Evolutionary conservation across 768 basidiomycete species (phyloP), one percentile per base, ranked within the genome.

Genomic region (Antrodiella citrinella): DNA sequence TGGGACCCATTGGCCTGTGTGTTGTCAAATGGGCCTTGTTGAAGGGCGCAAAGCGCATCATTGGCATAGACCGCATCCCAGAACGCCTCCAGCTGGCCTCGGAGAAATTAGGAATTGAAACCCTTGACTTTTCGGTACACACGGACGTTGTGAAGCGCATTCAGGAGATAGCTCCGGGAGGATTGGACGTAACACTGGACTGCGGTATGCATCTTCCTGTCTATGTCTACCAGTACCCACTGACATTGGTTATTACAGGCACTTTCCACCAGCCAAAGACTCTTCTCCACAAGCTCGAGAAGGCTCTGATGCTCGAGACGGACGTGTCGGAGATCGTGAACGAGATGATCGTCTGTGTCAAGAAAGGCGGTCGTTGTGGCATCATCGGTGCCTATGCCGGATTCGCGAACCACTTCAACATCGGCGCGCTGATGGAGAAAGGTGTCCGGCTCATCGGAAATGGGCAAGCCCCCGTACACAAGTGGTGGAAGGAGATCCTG

Each of bases 381-480:
- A 65, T 87, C 47, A 86, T 83, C 46, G 82, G 81, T 9, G 85
- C 75, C 3, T 89, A 88, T 57, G 71, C 78, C 4, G 83, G 80
- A 0, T 81, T 71, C 65, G 78, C 81, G 19, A 85, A 87, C 62
- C 76, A 74, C 20, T 73, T 84, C 62, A 84, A 83, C 59, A 67
- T 89, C 47, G 84, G 86, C 5, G 80, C 85, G 0, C 58, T 89
- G 24, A 88, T 88, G 85, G 84, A 89, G 70, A 83, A 83, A 63
- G 85, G 85, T 7, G 67, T 84, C 15, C 68, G 82, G 54, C 69
- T 86, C 46, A 83, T 85, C 57, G 84, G 84, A 4, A 83, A 84
- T 54, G 84, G 84, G 1, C 84, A 88, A 68, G 83, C 84, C 0
- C 86, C 85, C 3, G 82, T 86, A 1, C 84, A 84, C 59, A 72